These are phyloP conservation scores for Paraphaeosphaeria minitans DNA, from an alignment of 2,329 filamentous ascomycete genomes.

Conservation along the genomic window DNA sequence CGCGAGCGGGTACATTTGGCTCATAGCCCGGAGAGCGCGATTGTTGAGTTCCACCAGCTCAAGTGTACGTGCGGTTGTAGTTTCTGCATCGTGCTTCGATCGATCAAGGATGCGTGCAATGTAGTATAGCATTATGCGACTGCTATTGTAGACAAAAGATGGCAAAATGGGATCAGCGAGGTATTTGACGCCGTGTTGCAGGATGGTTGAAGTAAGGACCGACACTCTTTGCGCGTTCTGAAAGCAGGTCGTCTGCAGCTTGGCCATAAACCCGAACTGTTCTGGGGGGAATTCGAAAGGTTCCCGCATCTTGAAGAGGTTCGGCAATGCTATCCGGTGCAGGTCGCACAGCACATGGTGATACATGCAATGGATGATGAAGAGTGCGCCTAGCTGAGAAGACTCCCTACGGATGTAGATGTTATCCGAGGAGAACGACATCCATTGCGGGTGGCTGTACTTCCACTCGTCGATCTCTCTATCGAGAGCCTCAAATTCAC, in stretches of 20 bases:
- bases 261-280: conserved; percentile 31
- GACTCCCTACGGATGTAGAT: conserved; percentile 43
- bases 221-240: conserved; percentile 40
- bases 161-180: conserved; percentile 42
- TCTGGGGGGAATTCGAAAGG: conserved; percentile 35
- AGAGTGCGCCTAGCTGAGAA: conserved; percentile 38
- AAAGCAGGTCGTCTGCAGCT: conserved; percentile 36
- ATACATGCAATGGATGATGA: conserved; percentile 43
- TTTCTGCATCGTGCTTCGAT: conserved; percentile 32
- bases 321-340: conserved; percentile 38
- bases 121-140: conserved; percentile 42
- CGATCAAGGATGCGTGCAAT: conserved; percentile 37
- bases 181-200: conserved; percentile 39
- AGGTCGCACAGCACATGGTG: conserved; percentile 41
- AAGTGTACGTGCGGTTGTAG: conserved; percentile 32
- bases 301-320: conserved; percentile 39
- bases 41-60: conserved; percentile 42
- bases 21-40: conserved; percentile 36
- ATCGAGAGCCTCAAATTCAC: conserved; percentile 34
- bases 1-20: conserved; percentile 38
- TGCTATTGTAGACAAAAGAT: conserved; percentile 42
- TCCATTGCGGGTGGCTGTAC: conserved; percentile 35
- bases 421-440: conserved; percentile 42
- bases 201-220: conserved; percentile 31
- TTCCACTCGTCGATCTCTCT: conserved; percentile 35